Conservation (phyloP, 2,329 filamentous ascomycete species). For the Colletotrichum musae region DNA sequence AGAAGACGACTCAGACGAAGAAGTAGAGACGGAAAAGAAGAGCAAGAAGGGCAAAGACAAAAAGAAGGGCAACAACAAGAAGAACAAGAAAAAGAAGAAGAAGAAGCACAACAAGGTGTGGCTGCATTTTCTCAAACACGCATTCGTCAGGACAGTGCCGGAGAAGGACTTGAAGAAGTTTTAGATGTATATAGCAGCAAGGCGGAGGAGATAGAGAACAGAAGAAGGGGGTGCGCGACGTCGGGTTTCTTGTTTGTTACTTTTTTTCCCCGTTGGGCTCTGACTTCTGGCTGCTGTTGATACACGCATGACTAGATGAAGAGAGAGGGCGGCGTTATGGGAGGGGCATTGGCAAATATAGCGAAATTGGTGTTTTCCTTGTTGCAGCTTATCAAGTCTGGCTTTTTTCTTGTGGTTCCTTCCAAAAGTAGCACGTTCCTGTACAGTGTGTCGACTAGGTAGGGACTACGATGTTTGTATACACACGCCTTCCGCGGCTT, state of each 20-base stretch:
- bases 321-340: constrained; percentile 23
- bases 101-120: constrained; percentile 77
- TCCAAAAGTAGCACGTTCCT: background rate
- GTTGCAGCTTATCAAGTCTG: background rate
- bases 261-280: background rate
- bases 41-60: constrained; percentile 55
- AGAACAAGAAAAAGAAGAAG: constrained; percentile 67
- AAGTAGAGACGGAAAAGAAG: constrained; percentile 59
- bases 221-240: no score
- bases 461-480: no score
- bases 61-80: constrained; percentile 59
- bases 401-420: background rate
- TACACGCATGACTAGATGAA: constrained; percentile 16
- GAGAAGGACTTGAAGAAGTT: constrained; percentile 73
- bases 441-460: no score
- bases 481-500: no score
- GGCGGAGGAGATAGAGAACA: no score
- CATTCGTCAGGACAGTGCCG: constrained; percentile 82
- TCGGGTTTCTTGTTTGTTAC: background rate
- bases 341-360: constrained; percentile 19
- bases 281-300: background rate
- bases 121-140: constrained; percentile 82
- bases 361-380: constrained; percentile 16
- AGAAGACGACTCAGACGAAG: constrained; percentile 47
- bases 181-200: constrained; percentile 2